Conservation (phyloP, 2,329 filamentous ascomycete species). For the Penicillium sp. region DNA sequence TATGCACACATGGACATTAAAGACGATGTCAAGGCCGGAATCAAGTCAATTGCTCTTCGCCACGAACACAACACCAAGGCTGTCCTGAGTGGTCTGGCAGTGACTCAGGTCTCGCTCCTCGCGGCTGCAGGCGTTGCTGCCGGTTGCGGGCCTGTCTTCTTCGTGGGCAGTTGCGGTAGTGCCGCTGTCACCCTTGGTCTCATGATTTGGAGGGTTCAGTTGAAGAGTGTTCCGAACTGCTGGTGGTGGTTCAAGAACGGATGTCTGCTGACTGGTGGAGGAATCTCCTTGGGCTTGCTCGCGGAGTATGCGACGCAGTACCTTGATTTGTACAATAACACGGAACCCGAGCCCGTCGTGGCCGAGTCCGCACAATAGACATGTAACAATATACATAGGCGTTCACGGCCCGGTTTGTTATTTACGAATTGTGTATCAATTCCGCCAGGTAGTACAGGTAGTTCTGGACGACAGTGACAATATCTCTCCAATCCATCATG, state of each 20-base stretch:
- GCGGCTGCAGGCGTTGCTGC: constrained; percentile 46
- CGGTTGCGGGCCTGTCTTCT: constrained; percentile 60
- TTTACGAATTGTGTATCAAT: not conserved
- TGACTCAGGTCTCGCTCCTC: constrained; percentile 44
- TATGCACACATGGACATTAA: constrained; percentile 55
- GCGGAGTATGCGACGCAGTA: constrained; percentile 52
- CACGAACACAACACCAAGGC: constrained; percentile 49
- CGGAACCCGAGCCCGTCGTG: constrained; percentile 1
- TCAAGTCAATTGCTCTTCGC: constrained; percentile 52
- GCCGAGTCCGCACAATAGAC: constrained; percentile 8
- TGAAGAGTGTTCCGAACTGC: constrained; percentile 58
- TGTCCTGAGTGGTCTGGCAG: constrained; percentile 43
- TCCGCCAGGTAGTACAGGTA: constrained; percentile 24
- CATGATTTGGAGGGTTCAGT: constrained; percentile 60
- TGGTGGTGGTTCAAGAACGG: constrained; percentile 67
- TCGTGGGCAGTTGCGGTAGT: constrained; percentile 58
- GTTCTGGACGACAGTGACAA: constrained; percentile 64
- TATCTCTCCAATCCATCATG: constrained; percentile 77
- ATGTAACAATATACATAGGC: constrained; percentile 6
- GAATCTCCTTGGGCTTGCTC: constrained; percentile 55
- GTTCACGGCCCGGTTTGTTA: not conserved
- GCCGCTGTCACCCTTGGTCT: constrained; percentile 54
- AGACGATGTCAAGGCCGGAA: constrained; percentile 51
- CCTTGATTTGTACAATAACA: constrained; percentile 29
- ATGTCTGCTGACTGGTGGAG: constrained; percentile 61